Base-by-base conservation (phyloP, 2,329 filamentous ascomycete species). In the Sporothrix protearum region DNA sequence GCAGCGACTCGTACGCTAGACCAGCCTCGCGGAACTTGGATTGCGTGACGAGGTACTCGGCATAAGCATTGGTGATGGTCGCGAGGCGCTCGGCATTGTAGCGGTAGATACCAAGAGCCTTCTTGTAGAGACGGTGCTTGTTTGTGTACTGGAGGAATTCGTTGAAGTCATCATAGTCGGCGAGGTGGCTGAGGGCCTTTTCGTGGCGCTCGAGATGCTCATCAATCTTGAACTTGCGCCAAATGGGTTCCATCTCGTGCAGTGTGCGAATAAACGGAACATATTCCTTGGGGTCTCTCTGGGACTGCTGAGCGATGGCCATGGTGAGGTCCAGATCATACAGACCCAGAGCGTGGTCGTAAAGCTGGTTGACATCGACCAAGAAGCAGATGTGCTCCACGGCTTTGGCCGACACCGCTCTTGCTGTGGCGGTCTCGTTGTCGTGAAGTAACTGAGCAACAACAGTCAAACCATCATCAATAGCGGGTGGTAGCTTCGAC, bases 381-480 rank as follows among this genome's bases (percentile, higher is more conserved):
- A 99, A 86, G 84, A 99, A 99, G 84, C 94, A 98, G 73, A 99
- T 97, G 78, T 99, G 96, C 78, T 97, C 94, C 28, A 97, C 91
- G 0, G 95, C 95, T 79, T 91, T 91, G 76, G 64, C 25, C 10
- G 45, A 51, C 19, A 51, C 28, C 14, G 45, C 45, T 22, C 47
- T 51, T 4, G 98, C 95, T 0, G 93, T 93, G 75, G 94, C 85
- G 69, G 89, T 86, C 55, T 88, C 84, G 67, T 91, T 88, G 75
- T 91, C 86, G 3, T 87, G 85, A 84, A 89, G 87, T 47, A 99
- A 82, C 70, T 89, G 86, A 3, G 93, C 91, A 45, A 98, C 92
- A 42, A 98, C 88, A 1, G 83, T 83, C 68, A 99, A 84, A 2
- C 94, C 96, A 73, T 95, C 91, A 72, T 96, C 92, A 0, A 98